Percentiles rank a stretch among this genome's conserved stretches.
These are phyloP conservation scores for Dactylella cylindrospora DNA, from an alignment of 2,329 filamentous ascomycete species.

Conservation along the genomic window DNA sequence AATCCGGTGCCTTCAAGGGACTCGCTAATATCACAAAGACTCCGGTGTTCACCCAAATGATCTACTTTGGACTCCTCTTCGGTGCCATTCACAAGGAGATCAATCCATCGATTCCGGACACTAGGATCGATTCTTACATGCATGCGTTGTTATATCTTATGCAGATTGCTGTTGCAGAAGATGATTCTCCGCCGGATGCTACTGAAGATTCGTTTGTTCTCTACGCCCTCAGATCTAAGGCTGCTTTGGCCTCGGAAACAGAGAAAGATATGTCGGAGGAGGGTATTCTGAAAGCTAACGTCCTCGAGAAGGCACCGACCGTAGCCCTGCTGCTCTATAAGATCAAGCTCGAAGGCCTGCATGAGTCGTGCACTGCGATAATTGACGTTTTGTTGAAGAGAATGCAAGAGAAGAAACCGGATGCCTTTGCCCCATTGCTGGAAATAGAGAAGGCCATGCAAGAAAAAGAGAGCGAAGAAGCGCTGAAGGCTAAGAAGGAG, in stretches of 20 bases:
- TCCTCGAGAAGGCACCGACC: conserved; percentile 63
- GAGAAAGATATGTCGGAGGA: conserved; percentile 8
- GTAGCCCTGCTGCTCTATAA: conserved; percentile 59
- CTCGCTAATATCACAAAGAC: conserved; percentile 80
- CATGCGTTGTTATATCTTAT: conserved; percentile 88
- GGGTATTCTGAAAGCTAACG: conserved; percentile 56
- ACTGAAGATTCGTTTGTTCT: conserved; percentile 68
- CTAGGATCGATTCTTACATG: conserved; percentile 84
- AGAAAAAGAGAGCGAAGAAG: conserved; percentile 60
- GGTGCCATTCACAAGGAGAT: conserved; percentile 68
- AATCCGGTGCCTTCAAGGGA: conserved; percentile 72
- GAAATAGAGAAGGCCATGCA: conserved; percentile 71
- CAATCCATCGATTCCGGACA: conserved; percentile 74
- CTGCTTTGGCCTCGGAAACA: conserved; percentile 1
- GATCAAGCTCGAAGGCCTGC: conserved; percentile 68
- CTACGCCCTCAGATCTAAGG: conserved; percentile 60
- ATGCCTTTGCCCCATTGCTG: conserved; percentile 65
- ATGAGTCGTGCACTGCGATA: conserved; percentile 76
- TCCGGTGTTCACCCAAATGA: conserved; percentile 81
- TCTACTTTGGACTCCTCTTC: conserved; percentile 85
- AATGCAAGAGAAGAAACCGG: conserved; percentile 79
- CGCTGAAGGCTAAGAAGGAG: conserved; percentile 71
- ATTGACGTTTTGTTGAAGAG: conserved; percentile 79
- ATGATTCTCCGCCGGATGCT: conserved; percentile 61
- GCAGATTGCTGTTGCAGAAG: conserved; percentile 82